phyloP scores from a whole-genome alignment of 1,284 basidiomycete species.

The Moesziomyces globuligerus region DNA sequence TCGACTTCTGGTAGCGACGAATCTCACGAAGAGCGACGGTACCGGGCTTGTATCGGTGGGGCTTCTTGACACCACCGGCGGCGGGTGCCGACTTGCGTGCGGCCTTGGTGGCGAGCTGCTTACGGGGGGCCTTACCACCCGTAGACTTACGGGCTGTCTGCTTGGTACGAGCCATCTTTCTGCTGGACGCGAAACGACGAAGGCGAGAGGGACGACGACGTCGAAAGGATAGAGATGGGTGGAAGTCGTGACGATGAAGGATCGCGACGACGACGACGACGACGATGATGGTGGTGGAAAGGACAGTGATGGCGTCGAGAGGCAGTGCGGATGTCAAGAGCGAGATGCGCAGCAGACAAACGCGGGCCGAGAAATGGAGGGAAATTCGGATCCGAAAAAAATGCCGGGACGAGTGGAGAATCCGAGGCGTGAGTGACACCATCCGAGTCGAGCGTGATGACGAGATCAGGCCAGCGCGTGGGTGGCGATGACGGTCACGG shows the following conservation, averaged over 20 bases:
- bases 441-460: constrained; percentile 15
- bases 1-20: constrained; percentile 67
- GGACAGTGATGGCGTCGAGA: constrained; percentile 7
- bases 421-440: constrained; percentile 13
- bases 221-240: not conserved
- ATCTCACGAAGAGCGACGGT: constrained; percentile 68
- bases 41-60: constrained; percentile 67
- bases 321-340: constrained; percentile 2
- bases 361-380: constrained; percentile 2
- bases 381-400: constrained; percentile 35
- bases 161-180: constrained; percentile 67
- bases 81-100: constrained; percentile 67
- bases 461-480: constrained; percentile 17
- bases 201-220: not conserved
- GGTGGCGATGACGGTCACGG: constrained; percentile 13
- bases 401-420: not conserved
- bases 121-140: constrained; percentile 67
- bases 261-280: constrained; percentile 1
- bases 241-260: constrained; percentile 3
- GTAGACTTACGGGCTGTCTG: constrained; percentile 69
- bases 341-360: constrained; percentile 7
- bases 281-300: constrained; percentile 7
- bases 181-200: constrained; percentile 11
- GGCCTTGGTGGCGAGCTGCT: constrained; percentile 68
- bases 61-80: constrained; percentile 68